These are phyloP conservation scores for Fusarium sp. DNA, from an alignment of 2,329 filamentous ascomycete genomes.

Conservation along the genomic window DNA sequence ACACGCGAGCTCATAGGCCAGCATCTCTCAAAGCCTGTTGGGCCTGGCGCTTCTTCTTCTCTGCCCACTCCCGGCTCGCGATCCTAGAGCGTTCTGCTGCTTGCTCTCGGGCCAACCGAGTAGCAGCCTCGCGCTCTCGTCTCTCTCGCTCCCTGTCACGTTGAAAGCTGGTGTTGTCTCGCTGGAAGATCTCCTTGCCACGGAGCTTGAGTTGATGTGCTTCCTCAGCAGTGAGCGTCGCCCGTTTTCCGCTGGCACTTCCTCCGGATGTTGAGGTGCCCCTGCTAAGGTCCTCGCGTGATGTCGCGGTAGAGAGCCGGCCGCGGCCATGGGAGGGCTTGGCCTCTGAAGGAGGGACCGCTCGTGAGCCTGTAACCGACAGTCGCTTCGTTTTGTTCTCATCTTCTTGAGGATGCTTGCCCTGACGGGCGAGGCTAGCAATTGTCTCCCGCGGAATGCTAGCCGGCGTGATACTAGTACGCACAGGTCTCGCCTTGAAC, in stretches of 20 bases:
- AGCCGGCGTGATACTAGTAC: conserved; percentile 54
- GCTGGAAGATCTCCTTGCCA: conserved; percentile 64
- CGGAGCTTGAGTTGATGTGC: conserved; percentile 61
- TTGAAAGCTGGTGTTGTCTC: conserved; percentile 58
- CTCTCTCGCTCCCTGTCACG: conserved; percentile 64
- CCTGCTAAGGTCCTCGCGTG: conserved; percentile 47
- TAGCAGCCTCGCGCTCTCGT: conserved; percentile 63
- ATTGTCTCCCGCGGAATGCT: conserved; percentile 65
- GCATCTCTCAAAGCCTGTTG: conserved; percentile 33
- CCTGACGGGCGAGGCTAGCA: conserved; percentile 66
- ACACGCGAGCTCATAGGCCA: neutral
- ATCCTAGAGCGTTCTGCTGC: conserved; percentile 70
- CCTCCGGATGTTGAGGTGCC: conserved; percentile 59
- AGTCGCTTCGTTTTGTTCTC: conserved; percentile 40
- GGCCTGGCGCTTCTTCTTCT: conserved; percentile 62
- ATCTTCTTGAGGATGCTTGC: conserved; percentile 49
- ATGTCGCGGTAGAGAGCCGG: conserved; percentile 38
- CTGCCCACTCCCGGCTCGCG: conserved; percentile 71
- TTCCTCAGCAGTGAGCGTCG: conserved; percentile 62
- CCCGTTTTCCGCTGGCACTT: conserved; percentile 57
- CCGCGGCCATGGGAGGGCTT: conserved; percentile 39
- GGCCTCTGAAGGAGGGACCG: conserved; percentile 2
- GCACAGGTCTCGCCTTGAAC: conserved; percentile 71
- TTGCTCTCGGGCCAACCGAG: conserved; percentile 66
- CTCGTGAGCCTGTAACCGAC: conserved; percentile 32